phyloP scores from a whole-genome alignment of 495 filamentous ascomycete genomes.

The Penicillium malachiteum region DNA sequence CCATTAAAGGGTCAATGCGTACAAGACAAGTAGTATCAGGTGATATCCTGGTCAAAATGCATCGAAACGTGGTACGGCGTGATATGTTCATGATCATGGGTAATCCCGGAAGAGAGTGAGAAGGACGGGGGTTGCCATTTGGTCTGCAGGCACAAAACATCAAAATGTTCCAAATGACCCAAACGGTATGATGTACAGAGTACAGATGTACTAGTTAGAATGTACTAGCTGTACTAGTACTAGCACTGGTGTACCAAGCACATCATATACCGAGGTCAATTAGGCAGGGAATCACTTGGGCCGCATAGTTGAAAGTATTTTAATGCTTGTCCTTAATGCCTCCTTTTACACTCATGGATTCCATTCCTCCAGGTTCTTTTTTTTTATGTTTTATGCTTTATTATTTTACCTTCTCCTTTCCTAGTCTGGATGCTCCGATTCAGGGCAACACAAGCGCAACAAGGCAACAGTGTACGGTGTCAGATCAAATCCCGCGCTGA shows the following conservation, averaged over 20 bases:
- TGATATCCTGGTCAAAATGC: constrained; percentile 26
- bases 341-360: too few relatives aligned
- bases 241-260: too few relatives aligned
- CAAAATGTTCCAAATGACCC: background rate
- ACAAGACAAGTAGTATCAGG: too few relatives aligned
- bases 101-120: constrained; percentile 11
- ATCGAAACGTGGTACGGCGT: constrained; percentile 34
- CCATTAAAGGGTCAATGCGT: background rate
- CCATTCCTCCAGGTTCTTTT: too few relatives aligned
- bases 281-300: too few relatives aligned
- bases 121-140: constrained; percentile 10
- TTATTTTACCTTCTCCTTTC: background rate
- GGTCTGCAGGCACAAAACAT: constrained; percentile 15
- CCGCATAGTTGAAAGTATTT: too few relatives aligned
- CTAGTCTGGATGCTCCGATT: background rate
- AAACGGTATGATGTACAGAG: background rate
- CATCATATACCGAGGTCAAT: too few relatives aligned
- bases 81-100: constrained; percentile 24
- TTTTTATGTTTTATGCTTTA: too few relatives aligned
- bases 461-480: constrained; percentile 11
- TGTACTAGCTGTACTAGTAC: background rate
- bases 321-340: too few relatives aligned
- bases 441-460: constrained; percentile 13
- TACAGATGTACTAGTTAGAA: too few relatives aligned
- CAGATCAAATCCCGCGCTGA: constrained; percentile 14